Base-by-base conservation (phyloP, 73 alveolate species). In the Paramecium octaurelia region DNA sequence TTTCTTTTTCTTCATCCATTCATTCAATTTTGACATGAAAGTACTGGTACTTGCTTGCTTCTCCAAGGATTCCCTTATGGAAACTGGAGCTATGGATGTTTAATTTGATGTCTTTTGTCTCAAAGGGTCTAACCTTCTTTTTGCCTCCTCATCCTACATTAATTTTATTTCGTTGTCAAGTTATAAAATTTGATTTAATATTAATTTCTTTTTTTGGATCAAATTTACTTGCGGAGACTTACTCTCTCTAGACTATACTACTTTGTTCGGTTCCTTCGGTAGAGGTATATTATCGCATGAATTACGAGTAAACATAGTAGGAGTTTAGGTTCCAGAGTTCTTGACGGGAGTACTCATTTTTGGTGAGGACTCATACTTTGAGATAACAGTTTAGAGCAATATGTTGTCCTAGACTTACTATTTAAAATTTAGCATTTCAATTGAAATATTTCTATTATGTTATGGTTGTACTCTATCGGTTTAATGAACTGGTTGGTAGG, bases 61-160 rank as follows among this genome's bases (percentile, higher is more conserved):
- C 9, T 54, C 69, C 18, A 54, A 18, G 6, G 69, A 54, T 54
- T 54, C 69, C 21, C 69, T 54, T 1, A 54, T 54, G 1, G 69
- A 54, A 4, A 54, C 21, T n/a, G 69, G 69, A n/a, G 69, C 69
- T 54, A 54, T 54, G 4, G 69, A 54, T 18, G 69, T 54, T 36
- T 36, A 21, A n/a, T 40, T 34, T 31, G 35, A 31, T 12, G 88
- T 21, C 35, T 75, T 68, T 24, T 27, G 21, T 40, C 48, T 75
- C 16, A 31, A 31, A n/a, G 88, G 88, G n/a, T 75, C 60, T 34
- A 75, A 40, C n/a, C 20, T 75, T 20, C 35, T 34, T 44, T 40
- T 75, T n/a, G 60, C 59, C 21, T 75, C 88, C 21, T 75, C 88
- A 75, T 75, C 88, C 9, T 75, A 40, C 88, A 75, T 75, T 40